Base-by-base conservation (phyloP, 106 monocot genomes). In the Dendrobium nobile region DNA sequence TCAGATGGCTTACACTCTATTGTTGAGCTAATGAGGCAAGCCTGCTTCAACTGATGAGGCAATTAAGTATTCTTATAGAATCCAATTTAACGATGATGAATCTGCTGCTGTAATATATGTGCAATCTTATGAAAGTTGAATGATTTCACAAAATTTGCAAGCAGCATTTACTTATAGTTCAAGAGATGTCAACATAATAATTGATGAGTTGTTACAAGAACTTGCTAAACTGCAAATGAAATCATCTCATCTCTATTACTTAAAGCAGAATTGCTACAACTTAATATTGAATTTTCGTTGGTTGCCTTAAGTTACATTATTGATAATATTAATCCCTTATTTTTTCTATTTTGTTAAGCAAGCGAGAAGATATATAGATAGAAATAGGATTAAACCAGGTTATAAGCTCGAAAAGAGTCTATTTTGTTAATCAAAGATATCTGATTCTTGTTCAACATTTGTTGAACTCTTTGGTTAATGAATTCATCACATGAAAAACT, bases 391-490 rank as follows among this genome's bases (percentile, higher is more conserved):
- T 44, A 79, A n/a, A 80, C 18, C 33, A 37, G 70, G 70, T 16
- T 22, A 70, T 13, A 80, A 79, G 27, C 77, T 80, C 72, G 55
- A 48, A 73, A 59, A 28, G 41, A 75, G 73, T 80, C 47, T 89
- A 4, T 59, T 31, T 31, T 31, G 31, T 31, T 31, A 31, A 31
- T 0, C 31, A 31, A 31, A 31, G 0, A 31, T 1, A 31, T 31
- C 28, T 28, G 28, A 28, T 28, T 28, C 28, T 28, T 28, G 28
- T 31, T 31, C 31, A 31, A 31, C 31, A 31, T 31, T 31, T 31
- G 31, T 31, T 31, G 31, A 31, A 31, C 31, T 31, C 31, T 27
- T 27, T 31, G 31, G 31, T 31, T 31, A 31, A 31, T 37, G 37
- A 37, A 37, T 37, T 37, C 37, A 37, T 37, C 37, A 3, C 37